These are phyloP conservation scores for Amoebophrya sp. DNA, from an alignment of 169 alveolate species.

Conservation along the genomic window DNA sequence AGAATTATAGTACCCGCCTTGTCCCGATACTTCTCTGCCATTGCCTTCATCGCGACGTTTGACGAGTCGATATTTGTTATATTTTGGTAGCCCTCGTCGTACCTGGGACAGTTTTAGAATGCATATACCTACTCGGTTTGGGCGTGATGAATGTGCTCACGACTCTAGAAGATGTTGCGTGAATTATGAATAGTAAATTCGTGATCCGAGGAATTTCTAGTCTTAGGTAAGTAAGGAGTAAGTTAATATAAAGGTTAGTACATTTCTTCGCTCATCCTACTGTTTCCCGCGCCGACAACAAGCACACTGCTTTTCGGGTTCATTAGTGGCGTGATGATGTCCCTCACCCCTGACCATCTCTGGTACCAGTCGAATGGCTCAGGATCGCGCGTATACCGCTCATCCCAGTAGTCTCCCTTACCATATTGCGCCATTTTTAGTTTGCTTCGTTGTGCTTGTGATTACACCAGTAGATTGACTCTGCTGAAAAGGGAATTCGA, in stretches of 20 bases:
- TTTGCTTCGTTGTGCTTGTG: too few relatives aligned
- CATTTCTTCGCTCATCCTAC: slow-evolving; percentile 78
- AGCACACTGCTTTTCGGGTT: slow-evolving; percentile 63
- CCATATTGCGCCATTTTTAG: slow-evolving; percentile 65
- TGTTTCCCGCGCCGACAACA: slow-evolving; percentile 79
- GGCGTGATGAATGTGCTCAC: too few relatives aligned
- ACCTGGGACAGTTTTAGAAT: slow-evolving; percentile 52
- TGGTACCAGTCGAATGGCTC: slow-evolving; percentile 87
- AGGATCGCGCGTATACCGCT: slow-evolving; percentile 78
- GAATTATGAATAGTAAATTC: too few relatives aligned
- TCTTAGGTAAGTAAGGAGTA: too few relatives aligned
- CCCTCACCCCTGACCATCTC: slow-evolving; percentile 72
- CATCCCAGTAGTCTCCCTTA: slow-evolving; percentile 77
- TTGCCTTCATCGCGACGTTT: slow-evolving; percentile 31
- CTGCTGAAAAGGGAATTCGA: too few relatives aligned
- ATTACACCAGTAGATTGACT: too few relatives aligned
- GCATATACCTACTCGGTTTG: too few relatives aligned
- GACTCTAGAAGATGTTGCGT: too few relatives aligned
- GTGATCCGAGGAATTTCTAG: too few relatives aligned
- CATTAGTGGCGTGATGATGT: slow-evolving; percentile 63
- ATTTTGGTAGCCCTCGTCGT: slow-evolving; percentile 60
- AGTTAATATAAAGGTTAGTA: too few relatives aligned
- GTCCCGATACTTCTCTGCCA: slow-evolving; percentile 53
- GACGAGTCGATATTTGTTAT: slow-evolving; percentile 68
- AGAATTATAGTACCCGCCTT: slow-evolving; percentile 48